Conservation (phyloP, 768 basidiomycete species). For the Hemileccinum impolitum region DNA sequence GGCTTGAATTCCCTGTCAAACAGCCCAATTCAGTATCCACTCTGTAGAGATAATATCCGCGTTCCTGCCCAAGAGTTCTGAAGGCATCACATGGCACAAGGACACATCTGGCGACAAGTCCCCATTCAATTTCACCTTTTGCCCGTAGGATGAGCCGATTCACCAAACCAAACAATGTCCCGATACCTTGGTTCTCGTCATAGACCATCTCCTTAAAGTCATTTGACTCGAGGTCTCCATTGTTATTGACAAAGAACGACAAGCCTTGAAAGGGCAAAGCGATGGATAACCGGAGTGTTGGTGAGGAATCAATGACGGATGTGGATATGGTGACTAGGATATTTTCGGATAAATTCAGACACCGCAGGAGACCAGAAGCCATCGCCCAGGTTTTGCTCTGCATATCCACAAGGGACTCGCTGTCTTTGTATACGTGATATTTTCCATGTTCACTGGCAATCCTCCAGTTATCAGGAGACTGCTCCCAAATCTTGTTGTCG, state of each 20-base stretch:
- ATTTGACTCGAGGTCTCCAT: conserved; percentile 31
- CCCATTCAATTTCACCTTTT: neutral
- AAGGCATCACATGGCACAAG: conserved; percentile 4
- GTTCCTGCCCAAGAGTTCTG: too few relatives aligned
- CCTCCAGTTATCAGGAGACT: conserved; percentile 21
- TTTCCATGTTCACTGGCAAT: neutral
- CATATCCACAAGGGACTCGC: conserved; percentile 17
- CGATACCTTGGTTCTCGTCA: conserved; percentile 35
- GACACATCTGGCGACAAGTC: conserved; percentile 4
- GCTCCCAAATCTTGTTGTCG: conserved; percentile 14
- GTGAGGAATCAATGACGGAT: neutral
- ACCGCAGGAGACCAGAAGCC: conserved; percentile 1
- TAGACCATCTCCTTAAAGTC: conserved; percentile 38
- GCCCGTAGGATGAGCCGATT: conserved; percentile 32
- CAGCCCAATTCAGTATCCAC: conserved; percentile 1
- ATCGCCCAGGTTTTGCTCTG: conserved; percentile 18
- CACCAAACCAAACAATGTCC: conserved; percentile 40
- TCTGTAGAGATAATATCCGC: neutral
- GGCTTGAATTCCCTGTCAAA: conserved; percentile 18
- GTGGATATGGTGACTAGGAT: conserved; percentile 12
- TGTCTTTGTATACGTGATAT: neutral
- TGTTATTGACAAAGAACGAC: conserved; percentile 33
- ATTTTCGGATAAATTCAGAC: neutral
- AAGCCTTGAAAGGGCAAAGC: conserved; percentile 35
- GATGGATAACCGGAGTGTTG: conserved; percentile 7